Base-by-base conservation (phyloP, 1,284 basidiomycete genomes). In the Cutaneotrichosporon sp. region DNA sequence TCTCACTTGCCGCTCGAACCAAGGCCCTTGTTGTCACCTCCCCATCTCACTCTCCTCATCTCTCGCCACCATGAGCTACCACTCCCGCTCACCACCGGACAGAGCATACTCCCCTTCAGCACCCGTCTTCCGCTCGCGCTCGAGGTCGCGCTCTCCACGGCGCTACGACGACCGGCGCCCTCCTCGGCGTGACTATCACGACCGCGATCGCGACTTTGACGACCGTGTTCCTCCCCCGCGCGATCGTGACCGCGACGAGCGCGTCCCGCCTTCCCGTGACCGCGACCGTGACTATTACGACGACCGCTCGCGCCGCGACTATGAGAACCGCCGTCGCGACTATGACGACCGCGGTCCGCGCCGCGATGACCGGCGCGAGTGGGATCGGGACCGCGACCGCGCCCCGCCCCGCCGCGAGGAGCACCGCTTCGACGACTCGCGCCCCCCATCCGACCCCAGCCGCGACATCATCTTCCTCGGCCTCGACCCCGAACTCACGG, bases 401-500 rank as follows among this genome's bases (percentile, higher is more conserved):
- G 50, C 56, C 49, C 52, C 43, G 25, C 50, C 49, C 45, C 54
- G 54, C 31, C 45, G 55, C n/a, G 29, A 49, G 31, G 49, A 49
- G 50, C 33, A 49, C 38, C 16, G 58, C 16, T 24, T 52, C 36
- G 58, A 42, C 47, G 31, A 54, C 16, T 52, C 38, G 34, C 24
- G 46, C 22, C n/a, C 20, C 3, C 62, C 74, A 3, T 74, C 74
- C 0, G 71, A 69, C n/a, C 71, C 71, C 4, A 72, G 69, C 8
- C 65, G 66, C 34, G 76, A 95, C 80, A 88, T 95, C 72, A 94
- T 95, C 71, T 93, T 95, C 78, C 86, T 95, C 58, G 92, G 92
- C 54, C 81, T 95, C 59, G 92, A 95, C 77, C 86, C 87, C 57
- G 90, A 92, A 76, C 90, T 94, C 72, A 89, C 88, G 46, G 92